A percentile compares a stretch with the other conserved stretches of the same genome.
phyloP scores from a whole-genome alignment of 108 stramenopile genomes.

The Asterionellopsis glacialis region DNA sequence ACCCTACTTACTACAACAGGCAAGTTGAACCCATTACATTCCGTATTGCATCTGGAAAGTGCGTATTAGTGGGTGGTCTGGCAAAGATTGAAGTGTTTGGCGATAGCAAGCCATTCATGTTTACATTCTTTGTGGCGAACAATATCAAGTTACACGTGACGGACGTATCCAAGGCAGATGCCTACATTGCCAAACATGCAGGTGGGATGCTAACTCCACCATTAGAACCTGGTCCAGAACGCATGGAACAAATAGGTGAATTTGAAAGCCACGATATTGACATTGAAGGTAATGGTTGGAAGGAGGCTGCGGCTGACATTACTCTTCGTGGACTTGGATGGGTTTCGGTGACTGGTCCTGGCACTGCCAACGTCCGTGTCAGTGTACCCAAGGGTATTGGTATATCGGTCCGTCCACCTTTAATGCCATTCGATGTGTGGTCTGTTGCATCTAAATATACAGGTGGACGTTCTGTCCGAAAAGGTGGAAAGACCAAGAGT shows the following conservation, averaged over 20 bases:
- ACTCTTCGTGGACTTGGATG: constrained; percentile 93
- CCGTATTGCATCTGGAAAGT: constrained; percentile 74
- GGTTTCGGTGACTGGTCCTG: constrained; percentile 94
- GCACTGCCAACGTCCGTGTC: constrained; percentile 63
- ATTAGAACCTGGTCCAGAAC: constrained; percentile 61
- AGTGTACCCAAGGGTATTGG: constrained; percentile 85
- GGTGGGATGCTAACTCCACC: constrained; percentile 93
- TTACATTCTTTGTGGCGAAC: constrained; percentile 94
- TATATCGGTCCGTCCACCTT: constrained; percentile 72
- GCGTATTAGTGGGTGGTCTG: constrained; percentile 80
- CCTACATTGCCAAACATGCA: constrained; percentile 80
- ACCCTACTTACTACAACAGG: constrained; percentile 16
- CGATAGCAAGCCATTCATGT: constrained; percentile 82
- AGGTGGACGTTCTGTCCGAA: constrained; percentile 72
- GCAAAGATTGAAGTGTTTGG: constrained; percentile 81
- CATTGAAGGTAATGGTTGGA: constrained; percentile 90
- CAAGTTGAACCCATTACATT: constrained; percentile 86
- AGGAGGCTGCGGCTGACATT: constrained; percentile 91
- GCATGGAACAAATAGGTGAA: constrained; percentile 83
- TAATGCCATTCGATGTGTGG: constrained; percentile 92
- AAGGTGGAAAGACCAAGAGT: constrained; percentile 54
- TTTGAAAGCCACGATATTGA: constrained; percentile 82
- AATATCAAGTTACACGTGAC: constrained; percentile 93
- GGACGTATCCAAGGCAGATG: constrained; percentile 60
- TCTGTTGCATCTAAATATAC: constrained; percentile 82